These are phyloP conservation scores for Candida broadrunensis DNA, from an alignment of 805 yeast species.

Conservation along the genomic window DNA sequence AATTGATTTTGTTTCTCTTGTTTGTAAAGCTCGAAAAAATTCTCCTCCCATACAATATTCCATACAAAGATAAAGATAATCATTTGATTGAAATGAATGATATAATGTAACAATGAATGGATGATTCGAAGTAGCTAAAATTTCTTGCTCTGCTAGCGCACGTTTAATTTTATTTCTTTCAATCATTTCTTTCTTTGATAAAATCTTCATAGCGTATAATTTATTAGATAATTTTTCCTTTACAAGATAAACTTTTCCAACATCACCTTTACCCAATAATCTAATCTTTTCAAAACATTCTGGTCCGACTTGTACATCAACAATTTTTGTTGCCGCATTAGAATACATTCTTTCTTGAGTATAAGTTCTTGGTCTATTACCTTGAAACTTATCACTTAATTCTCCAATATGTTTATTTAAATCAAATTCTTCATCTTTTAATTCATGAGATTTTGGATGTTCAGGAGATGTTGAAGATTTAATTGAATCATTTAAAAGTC, in stretches of 20 bases:
- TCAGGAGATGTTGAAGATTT: constrained; percentile 10
- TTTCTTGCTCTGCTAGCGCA: constrained; percentile 95
- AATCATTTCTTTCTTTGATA: constrained; percentile 90
- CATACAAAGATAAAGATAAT: constrained; percentile 89
- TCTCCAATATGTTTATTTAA: constrained; percentile 43
- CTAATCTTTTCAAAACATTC: constrained; percentile 85
- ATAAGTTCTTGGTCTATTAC: constrained; percentile 35
- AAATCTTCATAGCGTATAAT: constrained; percentile 88
- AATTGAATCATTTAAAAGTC: constrained; percentile 23
- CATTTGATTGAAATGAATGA: constrained; percentile 95
- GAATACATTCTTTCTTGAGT: constrained; percentile 62
- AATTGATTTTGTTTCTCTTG: constrained; percentile 81
- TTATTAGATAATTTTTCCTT: constrained; percentile 72
- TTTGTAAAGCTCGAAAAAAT: constrained; percentile 92
- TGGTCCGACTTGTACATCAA: constrained; percentile 80
- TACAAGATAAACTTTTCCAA: constrained; percentile 93
- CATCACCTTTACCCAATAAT: constrained; percentile 95
- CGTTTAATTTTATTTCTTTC: constrained; percentile 92
- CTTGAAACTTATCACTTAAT: constrained; percentile 22
- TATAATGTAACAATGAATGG: constrained; percentile 96
- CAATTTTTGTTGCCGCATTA: constrained; percentile 67
- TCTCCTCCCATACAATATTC: constrained; percentile 99
- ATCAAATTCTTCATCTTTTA: constrained; percentile 39
- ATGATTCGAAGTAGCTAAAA: constrained; percentile 90
- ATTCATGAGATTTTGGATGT: not conserved